Conservation (phyloP, 768 basidiomycete species). For the Suillus hirtellus region DNA sequence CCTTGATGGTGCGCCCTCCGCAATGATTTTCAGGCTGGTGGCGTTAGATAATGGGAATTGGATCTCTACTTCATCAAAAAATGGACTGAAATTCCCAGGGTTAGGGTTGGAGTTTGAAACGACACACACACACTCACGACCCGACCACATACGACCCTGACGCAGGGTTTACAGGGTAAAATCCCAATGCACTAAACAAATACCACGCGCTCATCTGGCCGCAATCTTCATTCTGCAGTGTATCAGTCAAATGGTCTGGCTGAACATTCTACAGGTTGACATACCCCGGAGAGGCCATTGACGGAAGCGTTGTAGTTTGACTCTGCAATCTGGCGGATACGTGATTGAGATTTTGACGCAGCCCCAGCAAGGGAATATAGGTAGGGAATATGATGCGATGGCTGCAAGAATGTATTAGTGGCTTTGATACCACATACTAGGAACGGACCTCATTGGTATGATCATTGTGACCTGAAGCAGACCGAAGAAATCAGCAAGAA, state of each 20-base stretch:
- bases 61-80: constrained; percentile 56
- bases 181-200: constrained; percentile 78
- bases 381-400: constrained; percentile 86
- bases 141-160: constrained; percentile 77
- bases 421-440: background rate
- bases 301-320: constrained; percentile 67
- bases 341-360: constrained; percentile 68
- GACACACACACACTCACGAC: constrained; percentile 44
- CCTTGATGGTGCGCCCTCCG: constrained; percentile 56
- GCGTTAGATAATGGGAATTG: constrained; percentile 43
- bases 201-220: constrained; percentile 93
- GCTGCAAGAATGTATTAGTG: constrained; percentile 41
- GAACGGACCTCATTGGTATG: constrained; percentile 73
- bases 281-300: constrained; percentile 70
- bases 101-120: background rate
- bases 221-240: constrained; percentile 77
- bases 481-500: background rate
- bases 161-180: constrained; percentile 84
- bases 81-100: constrained; percentile 35
- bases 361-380: constrained; percentile 74
- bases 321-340: constrained; percentile 65
- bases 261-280: constrained; percentile 18
- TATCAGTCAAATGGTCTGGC: background rate
- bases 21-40: constrained; percentile 47
- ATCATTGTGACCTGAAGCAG: constrained; percentile 64